Conservation (phyloP, 768 basidiomycete genomes). For the Tricholoma matsutake region DNA sequence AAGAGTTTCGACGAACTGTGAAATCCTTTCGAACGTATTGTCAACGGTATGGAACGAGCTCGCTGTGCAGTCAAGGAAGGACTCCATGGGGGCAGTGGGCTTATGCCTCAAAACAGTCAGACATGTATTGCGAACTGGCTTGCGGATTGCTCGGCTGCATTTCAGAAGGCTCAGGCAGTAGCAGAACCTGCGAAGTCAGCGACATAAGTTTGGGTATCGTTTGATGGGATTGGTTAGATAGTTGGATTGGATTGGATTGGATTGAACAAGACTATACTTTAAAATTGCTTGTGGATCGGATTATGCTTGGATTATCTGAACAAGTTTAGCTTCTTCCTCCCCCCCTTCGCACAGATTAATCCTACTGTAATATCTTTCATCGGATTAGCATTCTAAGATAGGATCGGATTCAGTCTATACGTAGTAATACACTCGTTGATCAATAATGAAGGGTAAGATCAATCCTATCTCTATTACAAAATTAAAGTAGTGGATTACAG, state of each 20-base stretch:
- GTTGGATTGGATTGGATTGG: background rate
- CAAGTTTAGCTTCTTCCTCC: background rate
- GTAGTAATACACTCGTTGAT: background rate
- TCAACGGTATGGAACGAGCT: slow-evolving; percentile 1
- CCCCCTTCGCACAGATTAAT: background rate
- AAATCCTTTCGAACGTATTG: slow-evolving; percentile 8
- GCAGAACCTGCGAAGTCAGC: background rate
- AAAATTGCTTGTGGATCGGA: background rate
- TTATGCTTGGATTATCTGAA: background rate
- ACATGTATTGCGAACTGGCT: background rate
- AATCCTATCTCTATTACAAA: background rate
- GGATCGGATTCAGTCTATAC: background rate
- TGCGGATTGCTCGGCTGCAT: background rate
- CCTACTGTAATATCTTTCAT: background rate
- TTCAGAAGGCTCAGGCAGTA: background rate
- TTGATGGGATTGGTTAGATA: background rate
- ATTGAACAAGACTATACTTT: background rate
- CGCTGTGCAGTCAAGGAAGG: background rate
- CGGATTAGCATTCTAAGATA: background rate
- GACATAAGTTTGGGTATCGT: background rate
- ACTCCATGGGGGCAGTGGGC: background rate
- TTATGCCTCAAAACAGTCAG: slow-evolving; percentile 3
- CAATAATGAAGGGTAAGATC: background rate
- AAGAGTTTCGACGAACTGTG: slow-evolving; percentile 18
- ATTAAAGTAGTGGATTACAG: no score